phyloP scores from a whole-genome alignment of 495 filamentous ascomycete species.

The Tuber umbilicatum region DNA sequence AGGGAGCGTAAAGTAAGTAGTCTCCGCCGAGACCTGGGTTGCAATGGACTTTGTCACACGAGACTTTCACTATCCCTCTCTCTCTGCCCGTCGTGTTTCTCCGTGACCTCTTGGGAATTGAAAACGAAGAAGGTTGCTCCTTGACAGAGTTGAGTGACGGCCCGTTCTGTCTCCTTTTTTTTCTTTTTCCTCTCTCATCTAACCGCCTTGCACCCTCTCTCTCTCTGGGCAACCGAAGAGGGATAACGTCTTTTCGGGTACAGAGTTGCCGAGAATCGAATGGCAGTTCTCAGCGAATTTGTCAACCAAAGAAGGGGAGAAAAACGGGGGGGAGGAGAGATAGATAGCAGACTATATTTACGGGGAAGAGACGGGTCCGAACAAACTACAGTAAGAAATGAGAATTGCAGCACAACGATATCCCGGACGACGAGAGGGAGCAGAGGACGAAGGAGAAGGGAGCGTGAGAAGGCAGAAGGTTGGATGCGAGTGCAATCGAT shows the following conservation, averaged over 20 bases:
- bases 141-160: neutral
- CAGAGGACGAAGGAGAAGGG: neutral
- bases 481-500: neutral
- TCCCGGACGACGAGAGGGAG: neutral
- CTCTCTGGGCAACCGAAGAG: neutral
- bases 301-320: slow-evolving; percentile 1
- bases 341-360: no score
- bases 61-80: neutral
- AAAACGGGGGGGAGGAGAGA: slow-evolving; percentile 5
- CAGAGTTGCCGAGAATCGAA: neutral
- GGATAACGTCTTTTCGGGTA: neutral
- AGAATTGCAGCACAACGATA: neutral
- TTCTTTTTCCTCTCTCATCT: neutral
- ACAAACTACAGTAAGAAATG: neutral
- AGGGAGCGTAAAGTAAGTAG: neutral
- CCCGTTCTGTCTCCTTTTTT: neutral
- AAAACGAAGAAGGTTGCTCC: neutral
- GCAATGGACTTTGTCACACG: neutral
- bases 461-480: neutral
- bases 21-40: neutral
- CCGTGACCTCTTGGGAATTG: neutral
- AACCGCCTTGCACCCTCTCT: neutral
- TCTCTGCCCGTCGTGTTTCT: neutral
- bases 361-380: neutral
- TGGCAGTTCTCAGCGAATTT: neutral